Conservation (phyloP, 2,329 filamentous ascomycete genomes). For the Neofusicoccum kwambonambiense region DNA sequence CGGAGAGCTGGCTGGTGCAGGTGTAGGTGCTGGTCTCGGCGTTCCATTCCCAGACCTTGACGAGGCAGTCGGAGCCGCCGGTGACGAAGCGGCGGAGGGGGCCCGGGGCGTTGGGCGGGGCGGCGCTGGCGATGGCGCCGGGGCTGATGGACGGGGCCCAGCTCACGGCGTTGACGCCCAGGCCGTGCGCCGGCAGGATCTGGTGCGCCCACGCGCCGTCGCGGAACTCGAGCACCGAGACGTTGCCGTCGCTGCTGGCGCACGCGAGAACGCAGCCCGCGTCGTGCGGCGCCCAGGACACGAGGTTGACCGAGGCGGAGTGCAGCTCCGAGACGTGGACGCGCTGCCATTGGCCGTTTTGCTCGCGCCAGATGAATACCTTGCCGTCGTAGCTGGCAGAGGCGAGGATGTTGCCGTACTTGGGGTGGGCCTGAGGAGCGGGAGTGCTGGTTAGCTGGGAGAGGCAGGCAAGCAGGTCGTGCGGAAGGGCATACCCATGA, state of each 20-base stretch:
- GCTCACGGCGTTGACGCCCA: slow-evolving; percentile 92
- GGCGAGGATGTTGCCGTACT: slow-evolving; percentile 96
- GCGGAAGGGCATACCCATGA: slow-evolving; percentile 64
- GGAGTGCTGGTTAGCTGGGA: slow-evolving; percentile 1
- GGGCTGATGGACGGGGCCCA: slow-evolving; percentile 88
- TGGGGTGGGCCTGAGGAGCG: slow-evolving; percentile 71
- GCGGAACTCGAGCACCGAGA: slow-evolving; percentile 94
- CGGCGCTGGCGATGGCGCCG: slow-evolving; percentile 76
- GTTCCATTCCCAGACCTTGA: slow-evolving; percentile 88
- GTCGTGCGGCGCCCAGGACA: slow-evolving; percentile 97
- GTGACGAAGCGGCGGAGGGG: slow-evolving; percentile 83
- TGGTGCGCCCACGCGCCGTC: slow-evolving; percentile 90
- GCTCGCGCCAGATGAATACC: slow-evolving; percentile 97
- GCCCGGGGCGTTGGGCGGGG: slow-evolving; percentile 51
- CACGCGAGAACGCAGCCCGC: slow-evolving; percentile 91
- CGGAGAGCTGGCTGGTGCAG: slow-evolving; percentile 58
- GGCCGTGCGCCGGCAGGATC: slow-evolving; percentile 86
- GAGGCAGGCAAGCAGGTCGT: not conserved
- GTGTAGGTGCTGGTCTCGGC: slow-evolving; percentile 54
- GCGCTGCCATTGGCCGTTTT: slow-evolving; percentile 61
- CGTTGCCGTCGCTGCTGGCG: slow-evolving; percentile 89
- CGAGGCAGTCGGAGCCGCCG: slow-evolving; percentile 86
- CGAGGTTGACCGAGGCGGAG: slow-evolving; percentile 94
- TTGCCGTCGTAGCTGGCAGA: slow-evolving; percentile 96
- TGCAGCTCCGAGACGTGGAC: slow-evolving; percentile 93